Evolutionary conservation across 2,329 filamentous ascomycete species (phyloP), one percentile per base, ranked within the genome.

Genomic region (Sclerotinia minor): DNA sequence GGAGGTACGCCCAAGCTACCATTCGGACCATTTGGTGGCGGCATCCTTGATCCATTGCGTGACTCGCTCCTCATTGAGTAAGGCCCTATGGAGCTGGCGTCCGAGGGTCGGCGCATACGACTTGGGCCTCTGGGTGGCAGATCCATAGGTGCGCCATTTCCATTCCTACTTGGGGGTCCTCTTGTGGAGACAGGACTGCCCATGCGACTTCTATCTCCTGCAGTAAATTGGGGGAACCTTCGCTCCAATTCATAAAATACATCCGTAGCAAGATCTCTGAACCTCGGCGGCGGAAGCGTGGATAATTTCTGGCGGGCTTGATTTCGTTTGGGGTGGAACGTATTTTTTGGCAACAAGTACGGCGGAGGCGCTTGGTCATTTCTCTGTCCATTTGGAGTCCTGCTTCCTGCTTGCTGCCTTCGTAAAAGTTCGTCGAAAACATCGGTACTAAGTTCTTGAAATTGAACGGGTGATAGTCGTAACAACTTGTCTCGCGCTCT

Each of bases 361-460:
- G 87, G 81, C 2, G 92, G 92, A n/a, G 85, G 84, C 4, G 80
- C 80, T 58, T 77, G 78, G 70, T 81, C 83, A 59, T 74, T 71
- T 47, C 83, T 82, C 26, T 80, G 79, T 32, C 82, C 82, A 72
- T 83, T 85, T 29, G 84, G 81, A 21, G 83, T 81, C 66, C 81
- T 81, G 70, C 86, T 81, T 65, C 84, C 84, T 64, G 84, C 83
- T 72, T 91, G 86, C 79, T 98, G 94, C 71, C 95, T 88, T 69
- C 95, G 89, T 73, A 96, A 84, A 72, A 98, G 83, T 80, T 99
- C 95, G 79, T 99, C 95, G 80, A 91, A 98, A 52, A 99, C 94
- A 80, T 99, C 95, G 68, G 94, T 98, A 80, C 94, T 97, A 71
- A 99, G 85, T 81, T 99, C 95, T 79, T 96, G 92, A 79, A 99